These are phyloP conservation scores for Plasmodium blacklocki DNA, from an alignment of 169 alveolate species.

Conservation along the genomic window DNA sequence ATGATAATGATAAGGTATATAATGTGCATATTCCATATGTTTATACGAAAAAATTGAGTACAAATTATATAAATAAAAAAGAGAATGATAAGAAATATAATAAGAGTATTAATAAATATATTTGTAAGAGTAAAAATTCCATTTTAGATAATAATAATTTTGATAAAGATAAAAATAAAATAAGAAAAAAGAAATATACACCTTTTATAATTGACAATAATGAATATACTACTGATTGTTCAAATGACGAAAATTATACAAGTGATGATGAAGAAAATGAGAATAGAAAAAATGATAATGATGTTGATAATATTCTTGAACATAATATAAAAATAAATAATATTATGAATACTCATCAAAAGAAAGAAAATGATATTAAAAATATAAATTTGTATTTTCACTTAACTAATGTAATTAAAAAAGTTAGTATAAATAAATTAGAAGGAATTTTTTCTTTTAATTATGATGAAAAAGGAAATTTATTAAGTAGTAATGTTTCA, in stretches of 20 bases:
- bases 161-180: background rate
- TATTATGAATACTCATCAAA: background rate
- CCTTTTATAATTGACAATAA: background rate
- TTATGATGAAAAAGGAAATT: conserved; percentile 5
- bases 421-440: conserved; percentile 26
- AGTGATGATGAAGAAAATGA: conserved; percentile 16
- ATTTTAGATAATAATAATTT: background rate
- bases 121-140: background rate
- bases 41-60: background rate
- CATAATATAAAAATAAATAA: background rate
- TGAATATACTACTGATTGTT: background rate
- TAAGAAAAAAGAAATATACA: background rate
- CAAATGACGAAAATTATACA: background rate
- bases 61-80: background rate
- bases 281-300: conserved; percentile 5
- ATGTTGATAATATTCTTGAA: conserved; percentile 7
- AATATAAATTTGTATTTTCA: conserved; percentile 52
- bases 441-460: background rate
- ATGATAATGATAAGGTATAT: conserved; percentile 20
- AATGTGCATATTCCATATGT: conserved; percentile 27
- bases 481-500: background rate
- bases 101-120: too few species aligned
- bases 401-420: conserved; percentile 12
- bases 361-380: conserved; percentile 11
- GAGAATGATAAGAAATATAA: background rate